Conservation (phyloP, 768 basidiomycete genomes). For the Hebeloma cylindrosporum region DNA sequence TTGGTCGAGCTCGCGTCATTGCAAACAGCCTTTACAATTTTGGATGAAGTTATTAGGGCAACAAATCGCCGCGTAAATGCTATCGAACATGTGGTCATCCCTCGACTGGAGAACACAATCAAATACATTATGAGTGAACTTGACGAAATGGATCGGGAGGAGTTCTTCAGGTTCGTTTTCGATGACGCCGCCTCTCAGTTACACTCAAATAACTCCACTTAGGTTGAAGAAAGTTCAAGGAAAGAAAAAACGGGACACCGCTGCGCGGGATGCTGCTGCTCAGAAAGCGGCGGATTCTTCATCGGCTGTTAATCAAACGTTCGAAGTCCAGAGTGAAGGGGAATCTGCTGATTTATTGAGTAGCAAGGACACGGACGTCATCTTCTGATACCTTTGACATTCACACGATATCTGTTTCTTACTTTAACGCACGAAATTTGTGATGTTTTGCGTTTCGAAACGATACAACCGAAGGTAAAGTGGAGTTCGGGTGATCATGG, state of each 20-base stretch:
- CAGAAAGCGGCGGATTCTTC: slow-evolving; percentile 17
- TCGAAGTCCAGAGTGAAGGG: slow-evolving; percentile 36
- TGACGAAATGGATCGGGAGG: slow-evolving; percentile 98
- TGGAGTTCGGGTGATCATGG: slow-evolving; percentile 16
- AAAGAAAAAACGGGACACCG: slow-evolving; percentile 89
- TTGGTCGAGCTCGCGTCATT: slow-evolving; percentile 95
- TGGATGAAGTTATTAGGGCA: slow-evolving; percentile 99
- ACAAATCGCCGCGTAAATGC: slow-evolving; percentile 99
- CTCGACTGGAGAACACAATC: slow-evolving; percentile 94
- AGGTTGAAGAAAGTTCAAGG: slow-evolving; percentile 97
- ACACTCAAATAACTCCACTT: slow-evolving; percentile 13
- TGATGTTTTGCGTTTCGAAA: slow-evolving; percentile 5
- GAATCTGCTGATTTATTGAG: slow-evolving; percentile 60
- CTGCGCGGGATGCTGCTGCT: slow-evolving; percentile 34
- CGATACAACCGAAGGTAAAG: slow-evolving; percentile 6
- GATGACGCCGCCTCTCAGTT: neutral
- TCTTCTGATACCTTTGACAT: slow-evolving; percentile 68
- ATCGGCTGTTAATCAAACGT: slow-evolving; percentile 27
- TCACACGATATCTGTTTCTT: slow-evolving; percentile 4
- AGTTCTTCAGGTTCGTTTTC: slow-evolving; percentile 76
- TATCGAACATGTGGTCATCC: slow-evolving; percentile 96
- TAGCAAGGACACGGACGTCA: slow-evolving; percentile 90
- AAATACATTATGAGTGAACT: slow-evolving; percentile 97
- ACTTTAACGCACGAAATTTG: slow-evolving; percentile 1
- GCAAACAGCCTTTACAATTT: slow-evolving; percentile 96